A percentile compares a stretch with the other conserved stretches of the same genome.
Conservation (phyloP, 805 yeast species). For the Candida maesae region DNA sequence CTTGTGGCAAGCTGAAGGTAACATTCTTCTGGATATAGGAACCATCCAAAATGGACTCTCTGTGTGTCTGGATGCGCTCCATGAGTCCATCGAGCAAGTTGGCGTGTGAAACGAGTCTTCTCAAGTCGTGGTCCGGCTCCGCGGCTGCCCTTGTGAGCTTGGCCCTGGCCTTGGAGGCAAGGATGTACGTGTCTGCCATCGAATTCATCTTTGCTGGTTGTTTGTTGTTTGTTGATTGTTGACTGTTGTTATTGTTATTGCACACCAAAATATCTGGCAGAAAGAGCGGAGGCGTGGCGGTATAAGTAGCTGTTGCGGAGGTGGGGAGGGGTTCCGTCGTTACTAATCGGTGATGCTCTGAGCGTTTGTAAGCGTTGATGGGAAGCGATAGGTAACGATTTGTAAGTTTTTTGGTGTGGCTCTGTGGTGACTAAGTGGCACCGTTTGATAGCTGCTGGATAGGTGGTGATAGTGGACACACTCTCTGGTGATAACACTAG, state of each 20-base stretch:
- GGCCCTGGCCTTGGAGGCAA: slow-evolving; percentile 25
- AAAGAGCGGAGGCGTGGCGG: background rate
- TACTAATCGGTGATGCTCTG: background rate
- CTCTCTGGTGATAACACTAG: too few relatives aligned
- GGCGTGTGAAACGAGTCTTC: slow-evolving; percentile 27
- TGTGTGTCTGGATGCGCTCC: slow-evolving; percentile 23
- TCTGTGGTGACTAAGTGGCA: too few relatives aligned
- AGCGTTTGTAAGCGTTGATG: background rate
- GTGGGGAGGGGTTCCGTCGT: too few relatives aligned
- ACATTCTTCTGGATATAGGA: slow-evolving; percentile 8
- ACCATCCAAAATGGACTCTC: slow-evolving; percentile 12
- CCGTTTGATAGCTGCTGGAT: too few relatives aligned
- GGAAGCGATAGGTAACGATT: background rate
- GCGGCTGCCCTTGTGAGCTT: slow-evolving; percentile 26
- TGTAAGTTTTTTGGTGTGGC: too few relatives aligned
- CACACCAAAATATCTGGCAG: too few relatives aligned
- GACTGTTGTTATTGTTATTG: too few relatives aligned
- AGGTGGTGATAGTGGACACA: background rate
- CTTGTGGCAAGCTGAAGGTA: slow-evolving; percentile 10
- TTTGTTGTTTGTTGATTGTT: background rate
- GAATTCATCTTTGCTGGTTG: slow-evolving; percentile 12
- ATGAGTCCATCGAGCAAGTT: slow-evolving; percentile 25
- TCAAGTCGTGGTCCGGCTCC: slow-evolving; percentile 23
- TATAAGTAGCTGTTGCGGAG: background rate
- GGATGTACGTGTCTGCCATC: slow-evolving; percentile 23